These are phyloP conservation scores for Aspergillus affinis DNA, from an alignment of 495 filamentous ascomycete genomes.

Conservation along the genomic window DNA sequence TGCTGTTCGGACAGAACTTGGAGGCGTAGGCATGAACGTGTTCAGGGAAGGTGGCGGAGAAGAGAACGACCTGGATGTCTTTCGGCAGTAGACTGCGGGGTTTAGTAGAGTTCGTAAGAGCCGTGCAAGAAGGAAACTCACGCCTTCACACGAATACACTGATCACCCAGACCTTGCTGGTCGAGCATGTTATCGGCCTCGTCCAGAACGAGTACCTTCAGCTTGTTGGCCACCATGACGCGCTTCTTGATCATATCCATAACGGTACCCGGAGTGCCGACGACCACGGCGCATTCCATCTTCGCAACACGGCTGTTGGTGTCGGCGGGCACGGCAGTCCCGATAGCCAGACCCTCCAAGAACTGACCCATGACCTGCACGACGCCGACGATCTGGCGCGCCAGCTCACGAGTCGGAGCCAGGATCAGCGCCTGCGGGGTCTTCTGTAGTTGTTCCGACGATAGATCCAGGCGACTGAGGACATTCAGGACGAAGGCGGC, in stretches of 20 bases:
- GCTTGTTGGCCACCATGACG: constrained; percentile 59
- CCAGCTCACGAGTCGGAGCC: constrained; percentile 91
- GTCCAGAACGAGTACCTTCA: constrained; percentile 83
- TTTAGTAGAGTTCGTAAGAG: constrained; percentile 18
- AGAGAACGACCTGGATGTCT: constrained; percentile 79
- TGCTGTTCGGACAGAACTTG: constrained; percentile 78
- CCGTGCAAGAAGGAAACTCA: constrained; percentile 43
- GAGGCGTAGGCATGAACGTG: constrained; percentile 77
- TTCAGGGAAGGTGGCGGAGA: constrained; percentile 93
- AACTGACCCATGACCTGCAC: constrained; percentile 79
- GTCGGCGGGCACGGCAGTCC: constrained; percentile 78
- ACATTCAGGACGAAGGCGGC: constrained; percentile 94
- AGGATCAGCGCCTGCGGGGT: constrained; percentile 85
- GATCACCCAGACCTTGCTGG: constrained; percentile 89
- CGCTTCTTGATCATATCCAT: constrained; percentile 78
- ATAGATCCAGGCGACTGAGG: constrained; percentile 76
- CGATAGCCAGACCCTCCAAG: constrained; percentile 65
- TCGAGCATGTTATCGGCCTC: constrained; percentile 98
- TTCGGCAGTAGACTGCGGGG: constrained; percentile 62
- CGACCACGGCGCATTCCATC: constrained; percentile 72
- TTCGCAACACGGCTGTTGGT: constrained; percentile 56
- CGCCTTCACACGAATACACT: constrained; percentile 86
- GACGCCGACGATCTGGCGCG: constrained; percentile 89
- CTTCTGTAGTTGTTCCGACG: constrained; percentile 44
- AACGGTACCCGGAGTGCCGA: constrained; percentile 93